A percentile compares a stretch with the other conserved stretches of the same genome.
Evolutionary conservation across 805 yeast species (phyloP).

Genomic region (Kazachstania martiniae): DNA sequence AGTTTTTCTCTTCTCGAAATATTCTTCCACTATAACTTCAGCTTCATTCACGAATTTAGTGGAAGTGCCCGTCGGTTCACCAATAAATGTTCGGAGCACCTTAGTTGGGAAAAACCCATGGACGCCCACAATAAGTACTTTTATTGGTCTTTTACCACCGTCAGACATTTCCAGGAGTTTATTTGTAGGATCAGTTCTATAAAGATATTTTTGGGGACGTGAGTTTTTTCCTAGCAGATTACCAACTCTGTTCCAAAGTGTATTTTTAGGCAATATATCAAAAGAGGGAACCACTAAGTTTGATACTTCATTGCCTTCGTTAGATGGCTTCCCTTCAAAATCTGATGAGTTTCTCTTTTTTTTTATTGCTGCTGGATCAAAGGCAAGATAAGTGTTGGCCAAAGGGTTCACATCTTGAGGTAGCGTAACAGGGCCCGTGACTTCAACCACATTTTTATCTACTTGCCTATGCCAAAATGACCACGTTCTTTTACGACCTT

Average conservation of each 20-base stretch:
- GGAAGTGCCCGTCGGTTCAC: slow-evolving; percentile 96
- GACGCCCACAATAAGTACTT: slow-evolving; percentile 78
- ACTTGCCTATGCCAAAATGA: slow-evolving; percentile 7
- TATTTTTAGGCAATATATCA: slow-evolving; percentile 19
- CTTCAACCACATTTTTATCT: neutral
- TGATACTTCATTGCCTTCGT: no score
- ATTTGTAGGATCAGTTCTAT: slow-evolving; percentile 9
- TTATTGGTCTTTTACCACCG: slow-evolving; percentile 30
- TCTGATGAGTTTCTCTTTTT: slow-evolving; percentile 6
- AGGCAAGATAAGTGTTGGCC: slow-evolving; percentile 13
- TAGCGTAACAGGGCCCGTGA: slow-evolving; percentile 1
- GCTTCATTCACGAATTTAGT: slow-evolving; percentile 85
- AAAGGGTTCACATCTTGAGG: slow-evolving; percentile 2
- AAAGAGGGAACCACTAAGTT: slow-evolving; percentile 25
- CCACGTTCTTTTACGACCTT: slow-evolving; percentile 6
- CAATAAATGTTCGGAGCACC: slow-evolving; percentile 75
- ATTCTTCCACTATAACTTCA: slow-evolving; percentile 60
- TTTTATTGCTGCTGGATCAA: slow-evolving; percentile 13
- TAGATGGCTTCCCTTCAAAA: neutral
- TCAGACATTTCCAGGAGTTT: slow-evolving; percentile 13
- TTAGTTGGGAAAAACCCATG: slow-evolving; percentile 94
- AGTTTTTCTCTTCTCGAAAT: slow-evolving; percentile 39
- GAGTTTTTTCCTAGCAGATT: slow-evolving; percentile 10
- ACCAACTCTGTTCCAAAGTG: slow-evolving; percentile 18
- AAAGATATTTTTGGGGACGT: slow-evolving; percentile 10